These are phyloP conservation scores for maize (Zea mays) DNA, from an alignment of 176 grass and related monocot species.

Conservation along the genomic window DNA sequence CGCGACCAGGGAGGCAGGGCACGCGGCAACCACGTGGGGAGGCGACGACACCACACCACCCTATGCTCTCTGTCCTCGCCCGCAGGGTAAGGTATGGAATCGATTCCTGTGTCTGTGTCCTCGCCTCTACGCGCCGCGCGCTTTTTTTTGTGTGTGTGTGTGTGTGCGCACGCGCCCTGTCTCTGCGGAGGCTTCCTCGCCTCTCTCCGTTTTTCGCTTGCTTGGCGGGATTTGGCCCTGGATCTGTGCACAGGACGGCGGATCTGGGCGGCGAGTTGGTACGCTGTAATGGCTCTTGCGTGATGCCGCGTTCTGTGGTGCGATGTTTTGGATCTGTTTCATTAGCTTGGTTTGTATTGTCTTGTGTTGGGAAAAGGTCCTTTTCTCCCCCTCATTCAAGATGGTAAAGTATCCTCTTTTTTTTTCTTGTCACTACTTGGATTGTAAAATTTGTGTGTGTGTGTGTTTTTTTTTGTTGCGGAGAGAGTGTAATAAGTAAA, in stretches of 20 bases:
- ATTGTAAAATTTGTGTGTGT: conserved; percentile 2
- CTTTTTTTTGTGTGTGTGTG: not conserved
- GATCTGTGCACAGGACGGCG: conserved; percentile 44
- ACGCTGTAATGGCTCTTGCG: not conserved
- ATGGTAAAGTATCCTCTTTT: not conserved
- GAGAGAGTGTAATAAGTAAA: conserved; percentile 17
- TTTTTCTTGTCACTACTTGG: not conserved
- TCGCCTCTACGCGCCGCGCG: not conserved
- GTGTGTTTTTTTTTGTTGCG: not conserved
- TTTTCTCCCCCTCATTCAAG: not conserved
- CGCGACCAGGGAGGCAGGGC: not conserved
- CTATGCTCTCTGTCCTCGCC: conserved; percentile 51
- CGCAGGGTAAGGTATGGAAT: conserved; percentile 47
- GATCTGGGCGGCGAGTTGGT: conserved; percentile 35
- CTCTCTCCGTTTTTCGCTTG: conserved; percentile 19
- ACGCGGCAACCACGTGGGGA: conserved; percentile 39
- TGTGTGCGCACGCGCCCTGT: too few species aligned
- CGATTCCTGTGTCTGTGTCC: conserved; percentile 24
- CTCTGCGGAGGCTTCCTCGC: not conserved
- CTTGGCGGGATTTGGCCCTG: conserved; percentile 25
- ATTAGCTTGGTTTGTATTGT: conserved; percentile 27
- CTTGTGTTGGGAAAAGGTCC: not conserved
- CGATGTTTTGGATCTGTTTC: conserved; percentile 37
- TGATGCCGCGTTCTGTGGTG: not conserved
- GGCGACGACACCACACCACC: conserved; percentile 3